Base-by-base conservation (phyloP, 176 grass and related monocot species). In the Zoysia japonica region DNA sequence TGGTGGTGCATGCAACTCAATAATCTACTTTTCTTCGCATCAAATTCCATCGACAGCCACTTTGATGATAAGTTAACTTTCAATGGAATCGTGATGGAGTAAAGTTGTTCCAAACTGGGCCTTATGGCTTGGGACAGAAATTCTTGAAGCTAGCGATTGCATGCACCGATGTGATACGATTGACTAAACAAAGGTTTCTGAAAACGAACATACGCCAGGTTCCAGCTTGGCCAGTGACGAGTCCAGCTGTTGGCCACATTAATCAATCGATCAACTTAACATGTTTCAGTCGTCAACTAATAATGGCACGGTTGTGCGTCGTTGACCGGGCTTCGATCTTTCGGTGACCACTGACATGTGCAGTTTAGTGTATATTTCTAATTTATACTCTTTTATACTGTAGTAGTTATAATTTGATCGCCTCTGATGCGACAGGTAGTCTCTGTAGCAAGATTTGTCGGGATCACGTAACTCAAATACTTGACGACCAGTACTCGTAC, bases 171-270 rank as follows among this genome's bases (percentile, higher is more conserved):
- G n/a, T 11, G 43, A 47, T 49, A 9, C 9, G 82, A 89, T 81
- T 85, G 78, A 46, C 17, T 61, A 40, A 72, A 81, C 19, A 71
- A 72, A 17, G 16, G 16, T 8, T 59, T 61, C 20, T 52, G 69
- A 44, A 53, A 85, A 28, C 49, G 76, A 85, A 38, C 61, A 60
- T 72, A 20, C 16, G 78, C 3, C 44, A 76, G 48, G 37, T 45
- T 82, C 78, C 87, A 89, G 82, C 78, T 89, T 82, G 87, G 78
- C 78, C 73, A 86, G 68, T 78, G 38, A 12, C 78, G 47, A 35
- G 2, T 78, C 87, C 87, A 89, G 87, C 87, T 89, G 83, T 72
- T 65, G 17, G 43, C 2, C 59, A 67, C 77, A 65, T 88, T 80
- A 70, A 59, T 0, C 54, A 71, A 2, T n/a, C 2, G 19, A 49